Evolutionary conservation across 768 basidiomycete genomes (phyloP), one percentile per base, ranked within the genome.

Genomic region (Boletus sensibilis): DNA sequence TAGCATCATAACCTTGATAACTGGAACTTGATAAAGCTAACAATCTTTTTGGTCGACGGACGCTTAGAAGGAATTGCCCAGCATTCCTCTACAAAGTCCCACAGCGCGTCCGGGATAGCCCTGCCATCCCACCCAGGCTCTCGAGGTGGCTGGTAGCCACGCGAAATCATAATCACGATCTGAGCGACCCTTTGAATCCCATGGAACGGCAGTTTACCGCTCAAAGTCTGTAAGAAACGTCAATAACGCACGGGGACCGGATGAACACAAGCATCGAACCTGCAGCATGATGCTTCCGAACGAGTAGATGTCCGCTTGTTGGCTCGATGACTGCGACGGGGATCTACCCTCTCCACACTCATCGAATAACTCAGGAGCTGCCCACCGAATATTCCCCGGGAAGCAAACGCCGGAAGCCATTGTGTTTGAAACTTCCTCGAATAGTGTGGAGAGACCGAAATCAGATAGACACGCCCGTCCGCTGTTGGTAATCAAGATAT

Each of bases 221-320:
- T 69, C 51, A 69, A 27, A 1, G 43, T 61, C 68, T 69, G 34
- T 7, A 31, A 0, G 13, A 37, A 25, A 31, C 11, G 25, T 66
- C 44, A 60, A 16, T 20, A 1, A 45, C 2, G n/a, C 2, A 27
- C 4, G 9, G 0, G 7, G 12, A 46, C 0, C 8, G 21, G 40
- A 38, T 4, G 21, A 21, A 16, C 14, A 16, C 5, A 29, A 39
- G 9, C 6, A 43, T 10, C 51, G n/a, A 25, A 68, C 68, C 58
- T 72, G 68, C 7, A 70, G 27, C 61, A 64, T 72, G 41, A 72
- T 33, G 3, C 70, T 51, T 45, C 68, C 71, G 18, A 68, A 70
- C 6, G 71, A 72, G 20, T 70, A 72, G 5, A 72, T 47, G 39
- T 70, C 69, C 3, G 61, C 57, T 50, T 48, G 42, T 43, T 14